Base-by-base conservation (phyloP, 2,329 filamentous ascomycete species). In the Fusarium liriodendri region DNA sequence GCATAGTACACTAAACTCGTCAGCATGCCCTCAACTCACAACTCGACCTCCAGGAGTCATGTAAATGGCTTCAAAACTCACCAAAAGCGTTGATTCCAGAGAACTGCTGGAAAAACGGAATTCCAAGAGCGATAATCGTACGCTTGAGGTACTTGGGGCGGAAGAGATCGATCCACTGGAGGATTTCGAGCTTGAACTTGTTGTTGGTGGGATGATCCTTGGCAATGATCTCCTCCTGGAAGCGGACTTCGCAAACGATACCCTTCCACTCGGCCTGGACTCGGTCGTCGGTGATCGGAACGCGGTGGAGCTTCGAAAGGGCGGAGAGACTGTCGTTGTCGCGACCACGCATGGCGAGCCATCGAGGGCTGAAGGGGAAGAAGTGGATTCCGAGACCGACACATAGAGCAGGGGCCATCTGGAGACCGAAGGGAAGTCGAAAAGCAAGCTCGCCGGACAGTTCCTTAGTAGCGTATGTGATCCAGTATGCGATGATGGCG, bases 401-500 rank as follows among this genome's bases (percentile, higher is more conserved):
- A 66, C 62, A 4, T 1, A 66, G 62, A 0, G 66, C 69, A 1
- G 69, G 69, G 1, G 22, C 59, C 66, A 82, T 76, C 64, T 88
- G 86, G 6, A 88, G 78, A 5, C 83, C 79, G 66, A 87, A 87
- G 0, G 87, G 86, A 0, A 88, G 79, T 8, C 85, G 81, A 74
- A 84, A 88, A 4, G 86, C 78, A 77, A 81, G 82, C 71, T 86
- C 82, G 35, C 82, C 76, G 0, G 79, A 68, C 45, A 88, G 83
- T 70, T 82, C 80, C 7, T 82, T 79, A 1, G 87, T 89, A 1
- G 84, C 88, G 65, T 89, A 90, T 0, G 86, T 87, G 40, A 88
- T 87, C 85, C 86, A 90, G 74, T 85, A 90, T 1, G 87, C 85
- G 14, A 88, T 81, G 8, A 84, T 81, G 3, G 85, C 83, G 2